A percentile compares a stretch with the other conserved stretches of the same genome.
Evolutionary conservation across 257 asterid genomes (phyloP).

Genomic region (Jacaranda copaia): DNA sequence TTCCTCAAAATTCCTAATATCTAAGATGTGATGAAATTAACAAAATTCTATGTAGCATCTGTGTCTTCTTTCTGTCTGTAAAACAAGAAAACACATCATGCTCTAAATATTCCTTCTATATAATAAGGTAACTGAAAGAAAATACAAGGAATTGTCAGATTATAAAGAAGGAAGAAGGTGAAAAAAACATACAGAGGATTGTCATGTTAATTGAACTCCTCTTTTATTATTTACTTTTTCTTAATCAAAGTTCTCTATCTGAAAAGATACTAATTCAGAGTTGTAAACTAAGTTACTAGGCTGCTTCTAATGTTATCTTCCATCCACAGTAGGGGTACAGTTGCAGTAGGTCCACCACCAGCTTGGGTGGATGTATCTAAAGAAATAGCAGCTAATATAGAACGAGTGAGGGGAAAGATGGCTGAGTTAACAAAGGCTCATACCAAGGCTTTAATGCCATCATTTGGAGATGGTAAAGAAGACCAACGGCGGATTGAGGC

Average conservation of each 20-base stretch:
- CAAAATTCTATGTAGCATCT: neutral
- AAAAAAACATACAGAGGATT: neutral
- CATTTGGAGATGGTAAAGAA: no score
- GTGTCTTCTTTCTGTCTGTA: neutral
- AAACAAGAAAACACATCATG: neutral
- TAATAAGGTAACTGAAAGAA: neutral
- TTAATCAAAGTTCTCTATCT: neutral
- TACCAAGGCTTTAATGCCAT: no score
- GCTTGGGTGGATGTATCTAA: no score
- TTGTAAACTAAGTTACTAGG: neutral
- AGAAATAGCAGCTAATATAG: no score
- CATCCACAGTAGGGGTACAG: conserved; percentile 4
- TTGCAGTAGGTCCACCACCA: no score
- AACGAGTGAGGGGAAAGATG: no score
- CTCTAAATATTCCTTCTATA: neutral
- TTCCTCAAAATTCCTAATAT: no score
- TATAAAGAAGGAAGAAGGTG: neutral
- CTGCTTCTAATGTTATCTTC: neutral
- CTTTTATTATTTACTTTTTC: neutral
- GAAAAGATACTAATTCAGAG: neutral
- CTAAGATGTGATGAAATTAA: no score
- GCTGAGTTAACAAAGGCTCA: no score
- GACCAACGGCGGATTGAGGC: no score
- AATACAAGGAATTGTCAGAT: neutral
- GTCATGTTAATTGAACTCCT: neutral